Evolutionary conservation across 176 grass and related monocot species (phyloP).

Genomic region (Elaeis guineensis): DNA sequence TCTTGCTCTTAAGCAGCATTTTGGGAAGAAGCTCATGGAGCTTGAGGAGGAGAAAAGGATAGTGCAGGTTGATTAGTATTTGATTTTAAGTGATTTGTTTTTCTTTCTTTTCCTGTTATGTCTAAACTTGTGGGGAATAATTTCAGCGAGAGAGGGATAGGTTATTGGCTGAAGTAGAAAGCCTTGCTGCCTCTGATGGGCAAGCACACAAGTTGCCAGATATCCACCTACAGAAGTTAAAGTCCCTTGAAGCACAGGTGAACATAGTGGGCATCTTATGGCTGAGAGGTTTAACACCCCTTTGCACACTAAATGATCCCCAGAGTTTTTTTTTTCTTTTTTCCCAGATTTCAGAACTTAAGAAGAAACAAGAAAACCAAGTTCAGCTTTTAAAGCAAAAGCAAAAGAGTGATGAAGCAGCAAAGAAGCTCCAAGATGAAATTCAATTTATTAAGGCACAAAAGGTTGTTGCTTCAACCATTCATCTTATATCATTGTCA

Average conservation of each 20-base stretch:
- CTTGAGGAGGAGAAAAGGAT: slow-evolving; percentile 91
- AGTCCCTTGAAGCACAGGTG: slow-evolving; percentile 93
- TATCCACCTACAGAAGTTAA: slow-evolving; percentile 84
- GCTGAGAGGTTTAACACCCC: not conserved
- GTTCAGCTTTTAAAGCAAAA: slow-evolving; percentile 95
- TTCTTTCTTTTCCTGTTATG: not conserved
- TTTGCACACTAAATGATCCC: not conserved
- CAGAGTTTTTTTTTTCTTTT: not conserved
- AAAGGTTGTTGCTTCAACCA: slow-evolving; percentile 43
- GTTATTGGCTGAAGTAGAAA: slow-evolving; percentile 91
- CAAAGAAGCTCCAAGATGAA: slow-evolving; percentile 98
- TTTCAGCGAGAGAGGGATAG: slow-evolving; percentile 95
- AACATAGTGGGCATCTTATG: slow-evolving; percentile 10
- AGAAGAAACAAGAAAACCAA: slow-evolving; percentile 98
- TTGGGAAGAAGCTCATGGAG: slow-evolving; percentile 89
- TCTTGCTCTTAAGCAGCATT: slow-evolving; percentile 88
- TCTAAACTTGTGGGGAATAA: slow-evolving; percentile 21
- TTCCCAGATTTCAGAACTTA: slow-evolving; percentile 82
- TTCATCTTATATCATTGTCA: not conserved
- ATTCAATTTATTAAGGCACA: slow-evolving; percentile 95
- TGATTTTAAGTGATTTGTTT: slow-evolving; percentile 3
- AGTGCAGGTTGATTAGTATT: slow-evolving; percentile 64
- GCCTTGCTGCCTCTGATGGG: slow-evolving; percentile 66
- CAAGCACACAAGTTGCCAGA: slow-evolving; percentile 82
- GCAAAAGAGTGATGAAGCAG: slow-evolving; percentile 93